Evolutionary conservation across 2,329 filamentous ascomycete genomes (phyloP).

Genomic region (Fusarium sp.): DNA sequence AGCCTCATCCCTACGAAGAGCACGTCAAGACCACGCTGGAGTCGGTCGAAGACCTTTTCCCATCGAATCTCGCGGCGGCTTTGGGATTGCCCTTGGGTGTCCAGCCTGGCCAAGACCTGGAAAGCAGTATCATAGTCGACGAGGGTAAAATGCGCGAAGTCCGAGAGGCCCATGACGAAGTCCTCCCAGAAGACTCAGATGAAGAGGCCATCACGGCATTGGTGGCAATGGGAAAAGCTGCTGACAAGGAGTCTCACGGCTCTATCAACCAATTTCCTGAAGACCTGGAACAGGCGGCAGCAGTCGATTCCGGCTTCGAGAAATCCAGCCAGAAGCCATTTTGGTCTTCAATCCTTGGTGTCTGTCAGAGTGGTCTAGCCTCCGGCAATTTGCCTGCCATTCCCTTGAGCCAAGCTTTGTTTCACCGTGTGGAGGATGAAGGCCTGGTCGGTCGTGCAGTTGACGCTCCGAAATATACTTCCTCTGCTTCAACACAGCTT

Average conservation of each 20-base stretch:
- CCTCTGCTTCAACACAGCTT: conserved; percentile 5
- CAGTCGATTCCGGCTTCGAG: conserved; percentile 4
- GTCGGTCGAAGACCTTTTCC: conserved; percentile 88
- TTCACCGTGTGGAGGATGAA: conserved; percentile 55
- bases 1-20: conserved; percentile 62
- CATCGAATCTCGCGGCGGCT: conserved; percentile 67
- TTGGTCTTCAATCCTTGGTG: conserved; percentile 45
- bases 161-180: conserved; percentile 60
- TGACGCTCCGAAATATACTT: conserved; percentile 10
- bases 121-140: conserved; percentile 70
- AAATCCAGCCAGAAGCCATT: conserved; percentile 39
- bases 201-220: conserved; percentile 56
- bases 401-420: conserved; percentile 52
- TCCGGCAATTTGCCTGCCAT: conserved; percentile 52
- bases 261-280: neutral
- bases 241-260: neutral
- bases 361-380: conserved; percentile 57
- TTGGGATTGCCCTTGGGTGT: conserved; percentile 54
- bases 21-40: conserved; percentile 80
- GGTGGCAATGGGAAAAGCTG: conserved; percentile 26
- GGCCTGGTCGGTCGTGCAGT: conserved; percentile 46
- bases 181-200: conserved; percentile 64
- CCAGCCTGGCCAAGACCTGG: conserved; percentile 46
- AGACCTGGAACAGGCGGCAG: neutral
- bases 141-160: conserved; percentile 65